Conservation (phyloP, 2,329 filamentous ascomycete species). For the Sarocladium brachiariae region DNA sequence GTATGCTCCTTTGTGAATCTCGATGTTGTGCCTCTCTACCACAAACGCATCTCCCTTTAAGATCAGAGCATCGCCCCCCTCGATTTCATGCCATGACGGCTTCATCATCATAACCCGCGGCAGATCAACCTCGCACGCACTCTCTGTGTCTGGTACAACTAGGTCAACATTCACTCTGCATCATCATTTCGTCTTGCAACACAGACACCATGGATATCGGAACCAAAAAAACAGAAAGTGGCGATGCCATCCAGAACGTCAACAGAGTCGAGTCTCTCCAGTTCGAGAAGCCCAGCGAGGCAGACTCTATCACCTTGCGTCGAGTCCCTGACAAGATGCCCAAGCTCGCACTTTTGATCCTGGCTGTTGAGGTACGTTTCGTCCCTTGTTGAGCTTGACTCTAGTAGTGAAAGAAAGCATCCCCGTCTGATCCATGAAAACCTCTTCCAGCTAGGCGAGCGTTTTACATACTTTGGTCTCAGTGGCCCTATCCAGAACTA, state of each 20-base stretch:
- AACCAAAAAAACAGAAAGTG: constrained; percentile 10
- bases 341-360: constrained; percentile 18
- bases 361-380: constrained; percentile 18
- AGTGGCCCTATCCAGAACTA: constrained; percentile 26
- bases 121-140: background rate
- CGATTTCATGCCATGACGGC: background rate
- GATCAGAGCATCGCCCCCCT: background rate
- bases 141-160: too few relatives aligned
- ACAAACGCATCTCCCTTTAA: background rate
- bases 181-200: too few relatives aligned
- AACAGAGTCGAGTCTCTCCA: background rate
- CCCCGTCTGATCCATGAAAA: background rate
- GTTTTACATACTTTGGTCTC: constrained; percentile 24
- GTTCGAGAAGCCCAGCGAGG: constrained; percentile 8
- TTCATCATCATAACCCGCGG: background rate
- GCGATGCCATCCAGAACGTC: constrained; percentile 6
- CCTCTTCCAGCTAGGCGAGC: constrained; percentile 20
- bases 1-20: too few relatives aligned
- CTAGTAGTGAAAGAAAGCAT: too few relatives aligned
- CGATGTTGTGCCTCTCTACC: too few relatives aligned
- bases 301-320: constrained; percentile 14
- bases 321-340: constrained; percentile 23
- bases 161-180: too few relatives aligned
- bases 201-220: constrained; percentile 8
- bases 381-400: too few relatives aligned